A percentile compares a stretch with the other conserved stretches of the same genome.
Evolutionary conservation across 176 grass and related monocot species (phyloP).

Genomic region (Carex kokanica): DNA sequence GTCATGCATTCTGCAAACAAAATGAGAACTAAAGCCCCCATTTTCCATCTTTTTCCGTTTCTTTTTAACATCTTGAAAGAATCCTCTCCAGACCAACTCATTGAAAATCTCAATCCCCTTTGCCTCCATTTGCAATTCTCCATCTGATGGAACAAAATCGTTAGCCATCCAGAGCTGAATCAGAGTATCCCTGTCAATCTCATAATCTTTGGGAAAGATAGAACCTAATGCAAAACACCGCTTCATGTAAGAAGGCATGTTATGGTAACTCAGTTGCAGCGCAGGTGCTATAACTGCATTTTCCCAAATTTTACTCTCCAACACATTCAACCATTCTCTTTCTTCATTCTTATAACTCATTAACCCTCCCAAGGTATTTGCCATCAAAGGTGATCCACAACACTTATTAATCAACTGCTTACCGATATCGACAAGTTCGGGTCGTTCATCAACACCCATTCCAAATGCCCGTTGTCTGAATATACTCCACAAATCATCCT

Average conservation of each 20-base stretch:
- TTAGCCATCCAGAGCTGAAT: conserved; percentile 26
- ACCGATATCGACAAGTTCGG: conserved; percentile 1
- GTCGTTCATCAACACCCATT: not conserved
- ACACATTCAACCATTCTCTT: conserved; percentile 7
- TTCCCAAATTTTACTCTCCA: not conserved
- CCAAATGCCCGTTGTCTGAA: not conserved
- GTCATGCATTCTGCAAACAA: conserved; percentile 6
- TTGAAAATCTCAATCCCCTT: conserved; percentile 5
- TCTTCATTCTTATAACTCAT: conserved; percentile 19
- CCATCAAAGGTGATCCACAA: conserved; percentile 24
- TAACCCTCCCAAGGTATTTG: not conserved
- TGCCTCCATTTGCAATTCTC: not conserved
- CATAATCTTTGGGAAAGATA: conserved; percentile 3
- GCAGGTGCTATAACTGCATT: not conserved
- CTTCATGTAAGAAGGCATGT: not conserved
- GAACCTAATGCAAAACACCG: not conserved
- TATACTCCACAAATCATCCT: conserved; percentile 10
- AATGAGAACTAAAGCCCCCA: not conserved
- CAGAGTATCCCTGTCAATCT: not conserved
- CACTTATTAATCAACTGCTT: conserved; percentile 1
- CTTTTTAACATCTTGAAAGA: conserved; percentile 2
- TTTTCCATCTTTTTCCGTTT: not conserved
- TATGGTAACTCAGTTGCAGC: conserved; percentile 8
- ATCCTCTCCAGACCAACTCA: not conserved
- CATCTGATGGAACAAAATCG: not conserved